Conservation (phyloP, 2,329 filamentous ascomycete species). For the Arthrobotrys entomopaga region DNA sequence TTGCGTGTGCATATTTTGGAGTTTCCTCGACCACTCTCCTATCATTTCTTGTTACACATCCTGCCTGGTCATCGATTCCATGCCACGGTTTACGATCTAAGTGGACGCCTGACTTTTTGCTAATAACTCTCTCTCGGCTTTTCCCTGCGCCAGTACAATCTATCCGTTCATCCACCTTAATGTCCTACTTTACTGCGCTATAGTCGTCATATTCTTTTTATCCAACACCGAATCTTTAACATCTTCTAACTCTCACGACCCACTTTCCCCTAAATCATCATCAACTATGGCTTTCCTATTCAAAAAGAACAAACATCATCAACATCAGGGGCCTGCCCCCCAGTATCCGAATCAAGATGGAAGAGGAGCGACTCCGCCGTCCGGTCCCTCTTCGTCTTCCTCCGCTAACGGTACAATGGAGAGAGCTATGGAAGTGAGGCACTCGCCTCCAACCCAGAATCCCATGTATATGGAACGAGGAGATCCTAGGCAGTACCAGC, state of each 20-base stretch:
- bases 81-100: conserved; percentile 33
- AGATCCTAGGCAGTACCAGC: conserved; percentile 46
- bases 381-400: conserved; percentile 48
- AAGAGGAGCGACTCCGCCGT: conserved; percentile 42
- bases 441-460: conserved; percentile 45
- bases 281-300: conserved; percentile 51
- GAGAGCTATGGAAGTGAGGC: conserved; percentile 32
- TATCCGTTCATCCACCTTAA: conserved; percentile 16
- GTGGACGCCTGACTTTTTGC: conserved; percentile 7
- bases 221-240: conserved; percentile 19
- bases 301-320: conserved; percentile 53
- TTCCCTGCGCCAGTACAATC: neutral
- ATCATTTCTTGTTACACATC: neutral
- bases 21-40: conserved; percentile 2
- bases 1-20: neutral
- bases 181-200: conserved; percentile 9
- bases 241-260: conserved; percentile 4
- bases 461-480: conserved; percentile 45
- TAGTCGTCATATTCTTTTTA: conserved; percentile 19
- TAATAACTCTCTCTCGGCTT: neutral
- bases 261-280: neutral
- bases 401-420: conserved; percentile 45
- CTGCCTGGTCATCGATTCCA: conserved; percentile 19
- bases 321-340: conserved; percentile 26
- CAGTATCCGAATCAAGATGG: conserved; percentile 48